These are phyloP conservation scores for Calonectria leucothoes DNA, from an alignment of 2,329 filamentous ascomycete genomes.

Conservation along the genomic window DNA sequence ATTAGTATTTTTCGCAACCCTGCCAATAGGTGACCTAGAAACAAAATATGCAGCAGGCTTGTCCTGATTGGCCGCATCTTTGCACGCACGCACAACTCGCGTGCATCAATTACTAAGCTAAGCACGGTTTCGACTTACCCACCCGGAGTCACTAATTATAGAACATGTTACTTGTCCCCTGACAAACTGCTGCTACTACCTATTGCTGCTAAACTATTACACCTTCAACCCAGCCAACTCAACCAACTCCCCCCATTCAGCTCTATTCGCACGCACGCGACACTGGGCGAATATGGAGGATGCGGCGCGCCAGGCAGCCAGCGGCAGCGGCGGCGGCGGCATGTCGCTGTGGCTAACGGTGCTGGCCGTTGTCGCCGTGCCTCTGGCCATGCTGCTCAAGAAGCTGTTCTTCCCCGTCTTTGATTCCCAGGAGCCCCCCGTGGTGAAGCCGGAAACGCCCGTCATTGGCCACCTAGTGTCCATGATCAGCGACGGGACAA, in stretches of 20 bases:
- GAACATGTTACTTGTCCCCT: conserved; percentile 6
- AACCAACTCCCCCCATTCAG: neutral
- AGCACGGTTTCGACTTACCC: neutral
- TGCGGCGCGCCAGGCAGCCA: neutral
- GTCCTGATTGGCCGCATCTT: neutral
- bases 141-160: neutral
- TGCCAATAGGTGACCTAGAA: neutral
- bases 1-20: too few relatives aligned
- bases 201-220: neutral
- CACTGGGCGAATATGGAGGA: neutral
- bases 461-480: conserved; percentile 32
- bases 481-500: conserved; percentile 22
- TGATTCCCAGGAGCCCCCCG: conserved; percentile 25
- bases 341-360: neutral
- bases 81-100: neutral
- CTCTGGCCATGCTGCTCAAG: neutral
- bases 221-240: neutral
- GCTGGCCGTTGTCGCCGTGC: neutral
- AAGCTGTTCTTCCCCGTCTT: conserved; percentile 12
- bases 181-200: neutral
- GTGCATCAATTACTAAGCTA: neutral
- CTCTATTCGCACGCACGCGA: neutral
- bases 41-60: neutral
- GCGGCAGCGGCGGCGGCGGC: neutral
- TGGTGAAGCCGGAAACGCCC: conserved; percentile 26